These are phyloP conservation scores for Yueomyces sp. DNA, from an alignment of 805 yeast species.

Conservation along the genomic window DNA sequence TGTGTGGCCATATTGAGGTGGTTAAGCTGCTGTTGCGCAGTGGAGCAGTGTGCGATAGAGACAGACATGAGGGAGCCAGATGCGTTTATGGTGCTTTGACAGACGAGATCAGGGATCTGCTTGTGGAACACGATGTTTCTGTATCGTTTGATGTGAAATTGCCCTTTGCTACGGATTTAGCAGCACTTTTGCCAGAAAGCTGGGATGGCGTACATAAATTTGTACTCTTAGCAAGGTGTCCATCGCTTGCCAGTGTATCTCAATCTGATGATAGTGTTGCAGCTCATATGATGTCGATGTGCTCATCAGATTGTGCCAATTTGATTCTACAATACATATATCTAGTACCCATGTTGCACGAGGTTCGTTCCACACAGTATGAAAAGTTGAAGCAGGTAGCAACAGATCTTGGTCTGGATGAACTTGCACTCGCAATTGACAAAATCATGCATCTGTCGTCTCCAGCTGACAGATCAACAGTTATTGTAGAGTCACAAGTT, in stretches of 20 bases:
- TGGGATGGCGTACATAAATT: slow-evolving; percentile 29
- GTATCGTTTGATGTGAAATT: slow-evolving; percentile 54
- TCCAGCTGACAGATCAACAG: slow-evolving; percentile 21
- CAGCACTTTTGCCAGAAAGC: slow-evolving; percentile 26
- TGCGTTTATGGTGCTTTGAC: slow-evolving; percentile 70
- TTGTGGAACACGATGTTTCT: slow-evolving; percentile 49
- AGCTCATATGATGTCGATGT: not conserved
- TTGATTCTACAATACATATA: slow-evolving; percentile 24
- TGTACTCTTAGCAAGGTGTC: slow-evolving; percentile 28
- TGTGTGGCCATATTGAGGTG: slow-evolving; percentile 60
- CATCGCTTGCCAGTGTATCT: slow-evolving; percentile 18
- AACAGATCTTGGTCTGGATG: slow-evolving; percentile 22
- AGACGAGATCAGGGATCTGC: slow-evolving; percentile 45
- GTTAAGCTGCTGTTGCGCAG: slow-evolving; percentile 46
- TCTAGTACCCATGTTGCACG: slow-evolving; percentile 29
- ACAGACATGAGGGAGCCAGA: slow-evolving; percentile 68
- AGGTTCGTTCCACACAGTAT: slow-evolving; percentile 21
- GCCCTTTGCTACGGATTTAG: slow-evolving; percentile 61
- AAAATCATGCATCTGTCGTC: slow-evolving; percentile 17
- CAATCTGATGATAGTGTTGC: not conserved
- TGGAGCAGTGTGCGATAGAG: slow-evolving; percentile 71
- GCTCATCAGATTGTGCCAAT: slow-evolving; percentile 10
- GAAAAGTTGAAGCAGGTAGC: slow-evolving; percentile 23
- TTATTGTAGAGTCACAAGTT: slow-evolving; percentile 23
- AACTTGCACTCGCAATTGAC: slow-evolving; percentile 26